A percentile compares a stretch with the other conserved stretches of the same genome.
phyloP scores from a whole-genome alignment of 257 asterid species.

The Fraxinus cuspidata region DNA sequence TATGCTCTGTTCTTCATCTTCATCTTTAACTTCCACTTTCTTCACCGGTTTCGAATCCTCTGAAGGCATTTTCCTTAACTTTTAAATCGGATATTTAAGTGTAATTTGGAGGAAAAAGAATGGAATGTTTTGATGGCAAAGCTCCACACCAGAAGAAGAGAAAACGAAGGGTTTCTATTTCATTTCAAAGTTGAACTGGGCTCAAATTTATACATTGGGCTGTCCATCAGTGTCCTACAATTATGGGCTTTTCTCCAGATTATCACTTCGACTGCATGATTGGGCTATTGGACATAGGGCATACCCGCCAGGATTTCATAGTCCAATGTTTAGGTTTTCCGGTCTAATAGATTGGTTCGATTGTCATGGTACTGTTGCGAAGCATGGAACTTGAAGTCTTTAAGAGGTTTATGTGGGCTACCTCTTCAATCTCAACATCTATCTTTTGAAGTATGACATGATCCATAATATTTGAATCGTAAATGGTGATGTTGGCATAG shows the following conservation, averaged over 20 bases:
- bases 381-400: too few species aligned
- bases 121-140: not conserved
- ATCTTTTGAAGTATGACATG: too few species aligned
- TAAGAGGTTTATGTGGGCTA: too few species aligned
- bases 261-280: not conserved
- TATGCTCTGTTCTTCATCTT: slow-evolving; percentile 10
- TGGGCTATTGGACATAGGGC: not conserved
- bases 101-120: not conserved
- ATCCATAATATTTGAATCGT: too few species aligned
- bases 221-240: not conserved
- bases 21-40: slow-evolving; percentile 19
- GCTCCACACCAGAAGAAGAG: not conserved
- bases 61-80: not conserved
- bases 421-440: too few species aligned
- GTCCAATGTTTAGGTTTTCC: too few species aligned
- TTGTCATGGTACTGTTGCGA: too few species aligned
- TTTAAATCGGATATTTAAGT: not conserved
- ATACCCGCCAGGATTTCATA: not conserved
- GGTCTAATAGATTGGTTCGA: too few species aligned
- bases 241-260: not conserved
- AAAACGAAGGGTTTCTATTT: not conserved
- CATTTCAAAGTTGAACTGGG: not conserved
- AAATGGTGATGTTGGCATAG: too few species aligned
- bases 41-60: slow-evolving; percentile 22
- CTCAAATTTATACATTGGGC: not conserved